A percentile compares a stretch with the other conserved stretches of the same genome.
These are phyloP conservation scores for Arthrobotrys pseudoclavata DNA, from an alignment of 2,329 filamentous ascomycete genomes.

Conservation along the genomic window DNA sequence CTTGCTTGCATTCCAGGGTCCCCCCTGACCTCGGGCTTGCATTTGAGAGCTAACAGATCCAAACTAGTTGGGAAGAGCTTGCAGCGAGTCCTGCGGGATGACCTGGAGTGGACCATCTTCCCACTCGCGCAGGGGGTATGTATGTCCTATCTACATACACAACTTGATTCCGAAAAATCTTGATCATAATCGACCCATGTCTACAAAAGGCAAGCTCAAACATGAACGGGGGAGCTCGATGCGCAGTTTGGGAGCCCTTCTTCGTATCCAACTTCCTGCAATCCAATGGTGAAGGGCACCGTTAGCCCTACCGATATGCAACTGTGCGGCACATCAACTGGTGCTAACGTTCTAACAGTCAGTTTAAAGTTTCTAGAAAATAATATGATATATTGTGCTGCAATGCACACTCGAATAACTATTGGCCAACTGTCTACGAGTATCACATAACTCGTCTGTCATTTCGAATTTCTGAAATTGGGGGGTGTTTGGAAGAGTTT, in stretches of 20 bases:
- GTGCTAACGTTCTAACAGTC: constrained; percentile 33
- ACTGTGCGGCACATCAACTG: constrained; percentile 51
- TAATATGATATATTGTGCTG: constrained; percentile 19
- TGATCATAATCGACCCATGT: constrained; percentile 40
- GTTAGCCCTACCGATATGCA: constrained; percentile 54
- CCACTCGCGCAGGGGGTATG: constrained; percentile 41
- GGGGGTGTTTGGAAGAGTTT: constrained; percentile 11
- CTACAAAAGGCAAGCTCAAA: constrained; percentile 30
- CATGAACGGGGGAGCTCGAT: constrained; percentile 54
- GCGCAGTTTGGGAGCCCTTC: constrained; percentile 39
- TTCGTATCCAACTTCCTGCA: constrained; percentile 56
- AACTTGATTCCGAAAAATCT: constrained; percentile 28
- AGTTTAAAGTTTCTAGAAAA: constrained; percentile 44
- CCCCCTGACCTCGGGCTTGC: constrained; percentile 40
- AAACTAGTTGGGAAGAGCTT: constrained; percentile 27
- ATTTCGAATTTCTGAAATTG: constrained; percentile 28
- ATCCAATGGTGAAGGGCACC: constrained; percentile 37
- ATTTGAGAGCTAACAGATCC: constrained; percentile 28
- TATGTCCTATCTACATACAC: background rate
- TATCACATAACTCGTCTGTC: constrained; percentile 20
- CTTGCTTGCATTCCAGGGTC: constrained; percentile 21
- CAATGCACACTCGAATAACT: background rate
- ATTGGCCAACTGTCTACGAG: constrained; percentile 11
- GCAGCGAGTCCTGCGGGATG: constrained; percentile 57
- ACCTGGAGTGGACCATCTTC: constrained; percentile 38